Conservation (phyloP, 441 rosid species). For the Adansonia rubrostipa region DNA sequence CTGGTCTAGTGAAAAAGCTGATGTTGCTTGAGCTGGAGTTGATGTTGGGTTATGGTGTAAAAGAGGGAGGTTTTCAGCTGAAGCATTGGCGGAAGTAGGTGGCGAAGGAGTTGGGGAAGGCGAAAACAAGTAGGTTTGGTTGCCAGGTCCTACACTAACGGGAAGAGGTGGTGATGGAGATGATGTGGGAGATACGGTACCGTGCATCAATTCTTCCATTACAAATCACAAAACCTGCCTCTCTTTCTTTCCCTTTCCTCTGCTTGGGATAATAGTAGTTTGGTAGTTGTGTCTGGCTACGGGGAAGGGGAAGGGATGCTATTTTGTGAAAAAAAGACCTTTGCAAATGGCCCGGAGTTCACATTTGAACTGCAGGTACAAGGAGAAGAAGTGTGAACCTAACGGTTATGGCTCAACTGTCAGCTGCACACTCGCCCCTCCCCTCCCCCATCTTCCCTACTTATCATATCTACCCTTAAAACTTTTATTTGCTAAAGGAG, state of each 20-base stretch:
- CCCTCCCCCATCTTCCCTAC: neutral
- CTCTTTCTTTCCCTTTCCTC: neutral
- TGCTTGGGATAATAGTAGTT: neutral
- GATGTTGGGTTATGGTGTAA: conserved; percentile 32
- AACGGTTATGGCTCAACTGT: conserved; percentile 5
- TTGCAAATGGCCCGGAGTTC: neutral
- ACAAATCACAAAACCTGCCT: neutral
- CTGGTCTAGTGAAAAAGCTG: conserved; percentile 53
- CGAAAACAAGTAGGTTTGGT: conserved; percentile 51
- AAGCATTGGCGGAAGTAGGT: conserved; percentile 38
- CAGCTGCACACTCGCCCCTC: neutral
- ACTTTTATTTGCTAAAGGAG: neutral
- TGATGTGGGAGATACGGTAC: conserved; percentile 40
- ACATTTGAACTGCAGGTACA: conserved; percentile 10
- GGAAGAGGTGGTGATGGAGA: conserved; percentile 77
- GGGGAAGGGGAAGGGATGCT: neutral
- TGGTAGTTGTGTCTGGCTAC: neutral
- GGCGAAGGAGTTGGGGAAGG: conserved; percentile 54
- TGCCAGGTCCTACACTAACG: conserved; percentile 57
- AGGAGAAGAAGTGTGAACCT: neutral
- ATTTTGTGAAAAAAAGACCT: neutral
- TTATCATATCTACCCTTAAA: neutral
- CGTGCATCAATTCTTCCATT: conserved; percentile 29
- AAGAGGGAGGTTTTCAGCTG: conserved; percentile 53
- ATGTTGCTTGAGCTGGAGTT: conserved; percentile 19